These are phyloP conservation scores for Oryza glaberrima DNA, from an alignment of 176 grass and related monocot species.

Conservation along the genomic window DNA sequence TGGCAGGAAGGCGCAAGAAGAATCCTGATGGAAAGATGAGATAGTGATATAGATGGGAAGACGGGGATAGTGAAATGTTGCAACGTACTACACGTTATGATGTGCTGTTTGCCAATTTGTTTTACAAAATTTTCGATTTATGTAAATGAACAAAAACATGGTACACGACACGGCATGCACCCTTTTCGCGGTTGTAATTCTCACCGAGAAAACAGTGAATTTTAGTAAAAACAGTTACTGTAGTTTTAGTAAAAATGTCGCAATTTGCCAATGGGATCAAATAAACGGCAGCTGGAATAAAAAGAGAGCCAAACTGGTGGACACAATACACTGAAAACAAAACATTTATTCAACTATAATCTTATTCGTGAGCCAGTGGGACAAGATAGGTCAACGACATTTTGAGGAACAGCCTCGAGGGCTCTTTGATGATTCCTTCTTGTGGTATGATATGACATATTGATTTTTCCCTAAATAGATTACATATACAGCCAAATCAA, in stretches of 20 bases:
- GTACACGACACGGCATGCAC: neutral
- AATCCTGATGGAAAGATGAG: conserved; percentile 48
- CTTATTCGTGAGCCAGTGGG: neutral
- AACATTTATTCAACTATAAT: neutral
- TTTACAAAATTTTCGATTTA: conserved; percentile 4
- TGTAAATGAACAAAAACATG: conserved; percentile 17
- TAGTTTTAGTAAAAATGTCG: neutral
- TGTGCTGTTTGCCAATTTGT: conserved; percentile 10
- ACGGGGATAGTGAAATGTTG: neutral
- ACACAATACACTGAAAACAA: neutral
- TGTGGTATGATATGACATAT: neutral
- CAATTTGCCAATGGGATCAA: conserved; percentile 9
- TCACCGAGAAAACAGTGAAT: neutral
- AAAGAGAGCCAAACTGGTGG: neutral
- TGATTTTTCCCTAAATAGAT: conserved; percentile 39
- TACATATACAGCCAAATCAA: conserved; percentile 48
- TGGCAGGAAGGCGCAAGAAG: conserved; percentile 59
- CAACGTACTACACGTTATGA: neutral
- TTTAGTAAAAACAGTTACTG: neutral
- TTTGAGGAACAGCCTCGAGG: neutral
- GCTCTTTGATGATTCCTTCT: neutral
- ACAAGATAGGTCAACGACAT: neutral
- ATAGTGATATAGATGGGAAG: neutral
- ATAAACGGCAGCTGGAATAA: neutral
- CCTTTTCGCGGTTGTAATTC: neutral